Evolutionary conservation across 306 rosid genomes (phyloP), one percentile per base, ranked within the genome.

Genomic region (Erythrophleum fordii): DNA sequence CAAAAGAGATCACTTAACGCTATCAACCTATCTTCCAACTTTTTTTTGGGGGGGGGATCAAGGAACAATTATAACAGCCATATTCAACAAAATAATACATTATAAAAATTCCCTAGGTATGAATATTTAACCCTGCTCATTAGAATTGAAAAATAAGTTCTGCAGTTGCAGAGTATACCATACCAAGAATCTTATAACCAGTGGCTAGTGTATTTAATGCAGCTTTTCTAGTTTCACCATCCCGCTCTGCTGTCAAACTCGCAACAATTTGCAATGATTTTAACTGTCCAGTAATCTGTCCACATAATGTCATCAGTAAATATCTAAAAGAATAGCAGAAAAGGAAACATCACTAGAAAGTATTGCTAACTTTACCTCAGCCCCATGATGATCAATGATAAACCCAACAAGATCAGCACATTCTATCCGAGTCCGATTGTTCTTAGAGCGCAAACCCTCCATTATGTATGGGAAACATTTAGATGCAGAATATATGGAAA

Each of bases 371-470:
- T 80, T 77, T 88, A 96, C 98, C 98, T 96, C 99, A 72, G 92
- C 86, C 42, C 89, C 89, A 46, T 96, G 96, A 87, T 96, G 86
- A 81, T 96, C 99, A 69, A 96, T 79, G 73, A 96, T 88, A 68
- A 88, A 93, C 77, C 99, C 99, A 59, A 96, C 87, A 84, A 96
- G 93, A 86, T 96, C 99, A 53, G 85, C 97, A 64, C 97, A 92
- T 86, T 96, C 99, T 53, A 93, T 92, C 71, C 98, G 94, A 46
- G 98, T 93, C 62, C 99, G 94, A 71, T 92, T 93, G 88, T 96
- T 96, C 90, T 96, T 96, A 26, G 99, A 96, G 81, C 98, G 98
- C 83, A 93, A 83, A 73, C 98, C 99, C 91, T 96, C 99, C 86
- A 92, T 78, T 83, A 93, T 86, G 83, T 96, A 96, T 49, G 98